phyloP scores from a whole-genome alignment of 1,139 yeast genomes.

The Yamadazyma atmosphaerica region DNA sequence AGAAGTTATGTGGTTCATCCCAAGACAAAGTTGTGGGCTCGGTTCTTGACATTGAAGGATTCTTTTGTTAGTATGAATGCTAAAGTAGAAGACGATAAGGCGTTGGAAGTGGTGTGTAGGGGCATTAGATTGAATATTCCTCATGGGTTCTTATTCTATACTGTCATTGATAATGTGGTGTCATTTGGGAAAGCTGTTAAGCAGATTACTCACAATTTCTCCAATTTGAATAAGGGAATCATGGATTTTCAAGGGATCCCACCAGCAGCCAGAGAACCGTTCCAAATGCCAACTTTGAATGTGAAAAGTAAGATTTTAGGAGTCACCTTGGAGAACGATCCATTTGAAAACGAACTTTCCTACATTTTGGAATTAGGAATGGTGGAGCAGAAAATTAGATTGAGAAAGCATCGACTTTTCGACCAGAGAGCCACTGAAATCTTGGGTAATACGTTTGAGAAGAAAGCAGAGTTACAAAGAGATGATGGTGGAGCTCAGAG shows the following conservation, averaged over 20 bases:
- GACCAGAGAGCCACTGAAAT: conserved; percentile 27
- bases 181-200: conserved; percentile 59
- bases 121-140: conserved; percentile 48
- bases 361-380: conserved; percentile 40
- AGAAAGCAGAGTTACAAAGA: conserved; percentile 13
- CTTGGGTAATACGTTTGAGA: conserved; percentile 19
- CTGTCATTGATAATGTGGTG: conserved; percentile 64
- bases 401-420: conserved; percentile 30
- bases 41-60: conserved; percentile 37
- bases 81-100: conserved; percentile 13
- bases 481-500: not conserved
- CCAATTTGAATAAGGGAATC: conserved; percentile 36
- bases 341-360: conserved; percentile 43
- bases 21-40: conserved; percentile 46
- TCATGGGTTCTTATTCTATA: conserved; percentile 63
- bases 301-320: conserved; percentile 36
- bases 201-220: conserved; percentile 55
- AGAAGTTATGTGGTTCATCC: conserved; percentile 60
- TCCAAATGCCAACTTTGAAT: conserved; percentile 31
- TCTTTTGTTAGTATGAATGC: conserved; percentile 20
- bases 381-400: conserved; percentile 37
- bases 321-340: conserved; percentile 40
- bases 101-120: conserved; percentile 24
- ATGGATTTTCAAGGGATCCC: conserved; percentile 36
- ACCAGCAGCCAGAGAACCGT: conserved; percentile 33